phyloP scores from a whole-genome alignment of 129 eudicot genomes.

The sunflower (Helianthus annuus) region HanXRQr2.0-SUNRISE NC_035436.2:177222611-177223110 shows the following conservation, averaged over 20 bases:
- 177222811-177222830: constrained; percentile 17
- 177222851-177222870: background rate
- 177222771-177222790: constrained; percentile 15
- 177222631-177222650: too few species aligned
- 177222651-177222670: too few species aligned
- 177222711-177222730: constrained; percentile 21
- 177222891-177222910: constrained; percentile 11
- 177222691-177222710: background rate
- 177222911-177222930: background rate
- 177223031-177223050: constrained; percentile 16
- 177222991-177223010: constrained; percentile 10
- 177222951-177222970: constrained; percentile 14
- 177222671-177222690: background rate
- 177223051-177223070: background rate
- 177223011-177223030: constrained; percentile 13
- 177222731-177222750: constrained; percentile 18
- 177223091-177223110: background rate
- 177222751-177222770: constrained; percentile 6
- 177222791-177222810: constrained; percentile 10
- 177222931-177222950: constrained; percentile 20
- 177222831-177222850: constrained; percentile 7
- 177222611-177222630: too few species aligned
- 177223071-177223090: background rate
- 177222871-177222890: background rate
- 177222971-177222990: background rate